Percentiles rank a stretch among this genome's conserved stretches.
phyloP scores from a whole-genome alignment of 495 filamentous ascomycete species.

The Amphirosellinia nigrospora region DNA sequence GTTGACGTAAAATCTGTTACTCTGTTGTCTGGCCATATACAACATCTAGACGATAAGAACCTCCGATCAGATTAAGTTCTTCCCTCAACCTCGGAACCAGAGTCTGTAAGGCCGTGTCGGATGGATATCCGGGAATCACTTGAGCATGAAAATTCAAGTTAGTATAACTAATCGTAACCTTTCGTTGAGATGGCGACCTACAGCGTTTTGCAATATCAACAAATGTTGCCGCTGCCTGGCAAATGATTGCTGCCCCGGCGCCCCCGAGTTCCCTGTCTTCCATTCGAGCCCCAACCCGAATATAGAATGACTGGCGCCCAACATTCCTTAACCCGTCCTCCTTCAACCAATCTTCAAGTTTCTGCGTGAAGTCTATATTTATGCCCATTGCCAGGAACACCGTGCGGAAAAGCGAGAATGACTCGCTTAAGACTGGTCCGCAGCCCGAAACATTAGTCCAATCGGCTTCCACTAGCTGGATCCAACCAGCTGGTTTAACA shows the following conservation, averaged over 20 bases:
- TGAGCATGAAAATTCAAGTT: neutral
- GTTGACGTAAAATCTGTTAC: neutral
- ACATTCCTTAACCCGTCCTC: neutral
- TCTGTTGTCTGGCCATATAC: neutral
- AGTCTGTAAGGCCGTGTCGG: neutral
- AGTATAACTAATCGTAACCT: neutral
- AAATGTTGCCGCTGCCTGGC: neutral
- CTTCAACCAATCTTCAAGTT: neutral
- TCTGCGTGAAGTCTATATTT: neutral
- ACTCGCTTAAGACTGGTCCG: neutral
- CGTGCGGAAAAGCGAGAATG: neutral
- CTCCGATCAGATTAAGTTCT: neutral
- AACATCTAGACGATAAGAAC: neutral
- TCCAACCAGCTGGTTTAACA: neutral
- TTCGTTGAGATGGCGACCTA: neutral
- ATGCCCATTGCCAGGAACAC: neutral
- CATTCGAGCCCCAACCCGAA: neutral
- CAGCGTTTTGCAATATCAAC: neutral
- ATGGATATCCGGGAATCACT: neutral
- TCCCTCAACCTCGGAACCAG: neutral
- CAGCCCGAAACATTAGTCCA: neutral
- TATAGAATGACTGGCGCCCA: neutral
- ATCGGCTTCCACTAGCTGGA: neutral
- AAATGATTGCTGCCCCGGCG: neutral
- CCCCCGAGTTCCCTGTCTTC: neutral